phyloP scores from a whole-genome alignment of 257 asterid genomes.

The Petunia secreta region DNA sequence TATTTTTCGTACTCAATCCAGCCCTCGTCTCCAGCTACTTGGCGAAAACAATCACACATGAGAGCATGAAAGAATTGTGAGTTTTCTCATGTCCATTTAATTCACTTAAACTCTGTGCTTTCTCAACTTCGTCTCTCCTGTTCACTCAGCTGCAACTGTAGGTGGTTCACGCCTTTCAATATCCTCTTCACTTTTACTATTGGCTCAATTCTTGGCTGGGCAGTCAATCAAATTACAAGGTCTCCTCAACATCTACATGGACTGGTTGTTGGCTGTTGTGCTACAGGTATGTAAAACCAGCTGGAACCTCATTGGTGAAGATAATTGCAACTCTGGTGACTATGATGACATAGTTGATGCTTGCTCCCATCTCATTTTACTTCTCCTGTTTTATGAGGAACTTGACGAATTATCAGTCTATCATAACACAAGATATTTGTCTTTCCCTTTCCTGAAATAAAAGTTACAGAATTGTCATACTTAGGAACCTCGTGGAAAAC shows the following conservation, averaged over 20 bases:
- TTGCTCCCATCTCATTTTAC: neutral
- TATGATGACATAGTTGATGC: neutral
- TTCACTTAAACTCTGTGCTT: neutral
- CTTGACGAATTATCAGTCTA: neutral
- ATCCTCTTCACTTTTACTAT: constrained; percentile 71
- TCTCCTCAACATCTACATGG: constrained; percentile 79
- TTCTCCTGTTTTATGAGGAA: neutral
- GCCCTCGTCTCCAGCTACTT: constrained; percentile 82
- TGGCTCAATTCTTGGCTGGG: constrained; percentile 87
- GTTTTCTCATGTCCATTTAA: constrained; percentile 28
- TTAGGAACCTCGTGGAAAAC: neutral
- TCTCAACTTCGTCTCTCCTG: no score
- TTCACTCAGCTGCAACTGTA: constrained; percentile 35
- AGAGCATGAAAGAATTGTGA: constrained; percentile 75
- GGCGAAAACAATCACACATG: constrained; percentile 74
- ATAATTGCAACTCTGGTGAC: neutral
- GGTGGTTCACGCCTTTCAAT: constrained; percentile 97
- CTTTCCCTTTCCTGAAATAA: neutral
- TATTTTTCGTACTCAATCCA: constrained; percentile 76
- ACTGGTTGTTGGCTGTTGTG: constrained; percentile 81
- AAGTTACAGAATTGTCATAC: neutral
- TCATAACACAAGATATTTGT: neutral
- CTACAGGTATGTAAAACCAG: constrained; percentile 58
- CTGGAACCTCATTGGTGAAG: neutral
- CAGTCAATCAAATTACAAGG: constrained; percentile 62